A percentile compares a stretch with the other conserved stretches of the same genome.
phyloP scores from a whole-genome alignment of 345 rosid species.

The Heritiera fomes region DNA sequence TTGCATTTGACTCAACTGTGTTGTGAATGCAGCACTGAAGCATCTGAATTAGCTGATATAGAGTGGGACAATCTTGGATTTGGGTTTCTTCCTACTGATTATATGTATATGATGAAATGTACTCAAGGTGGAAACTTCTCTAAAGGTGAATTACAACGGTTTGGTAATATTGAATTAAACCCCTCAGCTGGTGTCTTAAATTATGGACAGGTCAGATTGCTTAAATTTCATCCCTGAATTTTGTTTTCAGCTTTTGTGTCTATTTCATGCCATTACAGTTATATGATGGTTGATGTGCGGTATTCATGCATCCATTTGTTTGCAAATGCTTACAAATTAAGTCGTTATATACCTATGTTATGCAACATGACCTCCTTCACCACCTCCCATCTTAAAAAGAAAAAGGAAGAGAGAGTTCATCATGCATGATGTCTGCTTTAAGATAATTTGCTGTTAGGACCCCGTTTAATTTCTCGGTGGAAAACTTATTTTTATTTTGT shows the following conservation, averaged over 20 bases:
- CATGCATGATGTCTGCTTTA: background rate
- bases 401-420: background rate
- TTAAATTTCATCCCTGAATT: background rate
- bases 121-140: slow-evolving; percentile 55
- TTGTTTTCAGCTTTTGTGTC: background rate
- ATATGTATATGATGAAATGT: slow-evolving; percentile 81
- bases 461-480: background rate
- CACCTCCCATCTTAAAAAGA: background rate
- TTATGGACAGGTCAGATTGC: slow-evolving; percentile 79
- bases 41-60: slow-evolving; percentile 55
- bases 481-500: background rate
- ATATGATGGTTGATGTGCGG: background rate
- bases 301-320: background rate
- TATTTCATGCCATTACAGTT: background rate
- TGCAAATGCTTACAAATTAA: slow-evolving; percentile 1
- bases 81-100: slow-evolving; percentile 69
- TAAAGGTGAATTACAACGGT: slow-evolving; percentile 67
- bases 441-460: background rate
- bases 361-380: background rate
- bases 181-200: slow-evolving; percentile 91
- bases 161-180: slow-evolving; percentile 83
- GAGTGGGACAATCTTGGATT: slow-evolving; percentile 94
- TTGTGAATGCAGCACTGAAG: slow-evolving; percentile 35
- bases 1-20: slow-evolving; percentile 3
- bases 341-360: background rate